phyloP scores from a whole-genome alignment of 768 basidiomycete species.

The Cystobasidium tubakii region DNA sequence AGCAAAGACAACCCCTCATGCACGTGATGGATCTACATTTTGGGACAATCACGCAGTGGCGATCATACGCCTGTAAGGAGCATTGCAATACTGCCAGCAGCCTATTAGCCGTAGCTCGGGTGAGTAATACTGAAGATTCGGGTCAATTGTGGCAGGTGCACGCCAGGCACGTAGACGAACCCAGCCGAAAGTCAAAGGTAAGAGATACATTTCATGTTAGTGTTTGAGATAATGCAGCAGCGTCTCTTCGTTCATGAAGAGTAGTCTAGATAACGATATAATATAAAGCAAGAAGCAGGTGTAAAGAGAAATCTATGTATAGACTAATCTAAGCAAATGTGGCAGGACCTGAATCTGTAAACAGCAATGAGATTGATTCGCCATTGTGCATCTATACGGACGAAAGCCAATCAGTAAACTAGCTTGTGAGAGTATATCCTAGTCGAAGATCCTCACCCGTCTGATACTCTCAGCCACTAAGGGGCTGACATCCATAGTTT shows the following conservation, averaged over 20 bases:
- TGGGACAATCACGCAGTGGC: too few relatives aligned
- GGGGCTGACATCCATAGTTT: slow-evolving; percentile 81
- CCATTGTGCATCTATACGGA: slow-evolving; percentile 67
- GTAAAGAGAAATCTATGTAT: neutral
- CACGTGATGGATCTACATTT: neutral
- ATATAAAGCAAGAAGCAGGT: slow-evolving; percentile 2
- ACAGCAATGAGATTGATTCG: slow-evolving; percentile 80
- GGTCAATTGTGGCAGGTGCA: too few relatives aligned
- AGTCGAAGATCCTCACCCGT: slow-evolving; percentile 52
- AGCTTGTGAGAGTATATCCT: too few relatives aligned
- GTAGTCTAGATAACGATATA: neutral
- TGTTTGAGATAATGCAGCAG: neutral
- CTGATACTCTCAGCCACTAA: slow-evolving; percentile 94
- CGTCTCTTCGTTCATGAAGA: too few relatives aligned
- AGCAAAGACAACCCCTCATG: neutral
- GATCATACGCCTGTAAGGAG: too few relatives aligned
- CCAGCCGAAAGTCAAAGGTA: neutral
- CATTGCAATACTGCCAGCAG: too few relatives aligned
- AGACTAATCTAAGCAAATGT: slow-evolving; percentile 13
- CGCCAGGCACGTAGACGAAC: too few relatives aligned
- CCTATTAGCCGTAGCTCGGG: too few relatives aligned
- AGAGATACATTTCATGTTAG: neutral
- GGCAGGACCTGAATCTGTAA: slow-evolving; percentile 57
- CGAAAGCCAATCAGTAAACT: neutral
- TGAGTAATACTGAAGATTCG: too few relatives aligned